A percentile compares a stretch with the other conserved stretches of the same genome.
These are phyloP conservation scores for Mimosa pudica DNA, from an alignment of 306 rosid genomes.

Conservation along the genomic window DNA sequence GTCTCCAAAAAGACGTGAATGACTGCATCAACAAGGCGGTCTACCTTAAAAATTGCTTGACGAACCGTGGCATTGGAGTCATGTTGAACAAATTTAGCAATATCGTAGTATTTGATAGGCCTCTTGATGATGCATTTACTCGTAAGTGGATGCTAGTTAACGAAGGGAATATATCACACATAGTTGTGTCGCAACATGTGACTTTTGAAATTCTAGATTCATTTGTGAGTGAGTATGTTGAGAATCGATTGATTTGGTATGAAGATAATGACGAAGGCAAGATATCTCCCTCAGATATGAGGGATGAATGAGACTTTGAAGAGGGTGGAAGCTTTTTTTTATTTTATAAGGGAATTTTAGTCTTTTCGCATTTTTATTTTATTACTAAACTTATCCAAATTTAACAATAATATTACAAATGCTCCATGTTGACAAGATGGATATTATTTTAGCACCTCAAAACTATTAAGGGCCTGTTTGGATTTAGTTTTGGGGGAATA, in stretches of 20 bases:
- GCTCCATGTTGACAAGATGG: no score
- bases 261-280: slow-evolving; percentile 37
- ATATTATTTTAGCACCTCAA: no score
- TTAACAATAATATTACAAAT: no score
- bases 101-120: slow-evolving; percentile 20
- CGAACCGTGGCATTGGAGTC: slow-evolving; percentile 51
- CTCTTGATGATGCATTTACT: not conserved
- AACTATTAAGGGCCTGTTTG: no score
- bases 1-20: slow-evolving; percentile 57
- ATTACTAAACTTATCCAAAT: no score
- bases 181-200: not conserved
- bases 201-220: not conserved
- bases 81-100: slow-evolving; percentile 65
- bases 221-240: not conserved
- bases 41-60: slow-evolving; percentile 52
- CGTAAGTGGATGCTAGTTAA: slow-evolving; percentile 32
- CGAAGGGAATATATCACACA: slow-evolving; percentile 35
- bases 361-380: no score
- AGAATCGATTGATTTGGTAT: not conserved
- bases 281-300: slow-evolving; percentile 45
- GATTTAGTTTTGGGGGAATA: no score
- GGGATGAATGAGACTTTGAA: no score
- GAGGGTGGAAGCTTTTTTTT: no score
- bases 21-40: slow-evolving; percentile 57
- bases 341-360: no score